Base-by-base conservation (phyloP, 1,139 yeast species). In the Suzukiozyma palmioleophila region DNA sequence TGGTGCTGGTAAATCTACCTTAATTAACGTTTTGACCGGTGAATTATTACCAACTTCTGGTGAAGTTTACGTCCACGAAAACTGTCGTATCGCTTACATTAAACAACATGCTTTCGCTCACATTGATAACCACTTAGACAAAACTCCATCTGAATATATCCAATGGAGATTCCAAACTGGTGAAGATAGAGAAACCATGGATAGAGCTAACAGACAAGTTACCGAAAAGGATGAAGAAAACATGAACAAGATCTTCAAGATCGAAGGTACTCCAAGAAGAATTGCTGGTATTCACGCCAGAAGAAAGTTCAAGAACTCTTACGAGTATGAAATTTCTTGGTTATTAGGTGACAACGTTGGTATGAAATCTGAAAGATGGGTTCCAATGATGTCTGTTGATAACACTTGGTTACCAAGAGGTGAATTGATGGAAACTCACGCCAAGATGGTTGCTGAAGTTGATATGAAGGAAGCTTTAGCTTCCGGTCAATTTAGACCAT, bases 151-250 rank as follows among this genome's bases (percentile, higher is more conserved):
- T 64, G 98, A 92, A 79, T 92, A 92, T 78, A 92, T 92, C 59
- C 98, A 92, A 81, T 92, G 98, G 98, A 90, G 98, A 83, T 92
- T 90, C 97, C 98, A 92, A 80, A 92, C 98, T 67, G 98, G 98
- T 88, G 98, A 92, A 79, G 98, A 92, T 75, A 88, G 98, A 80
- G 98, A 92, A 81, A 92, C 98, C 75, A 92, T 92, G 97, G 98
- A 92, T 80, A 88, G 97, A 81, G 98, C 98, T 69, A 88, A 95
- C 72, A 88, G 98, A 82, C 94, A 85, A 74, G 88, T 92, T 69
- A 89, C 86, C 68, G 98, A 92, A 77, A 77, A 79, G 60, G 98
- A 92, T 76, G 97, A 90, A 79, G 81, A 83, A 73, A 87, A 95
- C 68, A 92, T 92, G 98, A 89, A 90, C 92, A 92, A 90, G 83